These are phyloP conservation scores for Didymella lethalis DNA, from an alignment of 2,329 filamentous ascomycete species.

Conservation along the genomic window DNA sequence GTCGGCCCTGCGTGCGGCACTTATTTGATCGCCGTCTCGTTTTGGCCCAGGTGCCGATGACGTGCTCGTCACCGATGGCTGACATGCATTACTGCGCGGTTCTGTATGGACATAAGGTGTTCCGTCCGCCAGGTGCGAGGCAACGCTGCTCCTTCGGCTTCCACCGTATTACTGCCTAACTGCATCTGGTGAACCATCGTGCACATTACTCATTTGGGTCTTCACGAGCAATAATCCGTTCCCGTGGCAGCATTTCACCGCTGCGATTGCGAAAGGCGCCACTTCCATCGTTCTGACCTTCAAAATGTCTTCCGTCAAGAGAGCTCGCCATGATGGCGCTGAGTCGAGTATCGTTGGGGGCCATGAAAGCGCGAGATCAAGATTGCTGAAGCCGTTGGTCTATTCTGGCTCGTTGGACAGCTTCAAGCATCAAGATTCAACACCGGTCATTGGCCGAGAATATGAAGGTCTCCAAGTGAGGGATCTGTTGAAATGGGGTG, in stretches of 20 bases:
- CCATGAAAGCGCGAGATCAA: slow-evolving; percentile 32
- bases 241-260: slow-evolving; percentile 4
- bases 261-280: slow-evolving; percentile 2
- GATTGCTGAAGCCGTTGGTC: slow-evolving; percentile 30
- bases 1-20: slow-evolving; percentile 14
- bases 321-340: slow-evolving; percentile 13
- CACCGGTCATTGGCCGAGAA: slow-evolving; percentile 61
- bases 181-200: slow-evolving; percentile 13
- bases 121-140: slow-evolving; percentile 16
- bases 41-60: slow-evolving; percentile 30
- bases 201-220: slow-evolving; percentile 20
- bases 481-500: slow-evolving; percentile 44
- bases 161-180: slow-evolving; percentile 2
- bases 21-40: slow-evolving; percentile 12
- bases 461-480: slow-evolving; percentile 50
- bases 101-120: slow-evolving; percentile 17
- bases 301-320: slow-evolving; percentile 38
- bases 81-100: slow-evolving; percentile 6
- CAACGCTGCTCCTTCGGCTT: slow-evolving; percentile 1
- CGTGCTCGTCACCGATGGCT: slow-evolving; percentile 25
- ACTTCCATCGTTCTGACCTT: not conserved
- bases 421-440: slow-evolving; percentile 53
- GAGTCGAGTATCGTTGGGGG: slow-evolving; percentile 31
- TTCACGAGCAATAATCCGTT: slow-evolving; percentile 5
- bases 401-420: slow-evolving; percentile 38